Evolutionary conservation across 148 eudicot species (phyloP), one percentile per base, ranked within the genome.

Genomic region (Hydrangea macrophylla): DNA sequence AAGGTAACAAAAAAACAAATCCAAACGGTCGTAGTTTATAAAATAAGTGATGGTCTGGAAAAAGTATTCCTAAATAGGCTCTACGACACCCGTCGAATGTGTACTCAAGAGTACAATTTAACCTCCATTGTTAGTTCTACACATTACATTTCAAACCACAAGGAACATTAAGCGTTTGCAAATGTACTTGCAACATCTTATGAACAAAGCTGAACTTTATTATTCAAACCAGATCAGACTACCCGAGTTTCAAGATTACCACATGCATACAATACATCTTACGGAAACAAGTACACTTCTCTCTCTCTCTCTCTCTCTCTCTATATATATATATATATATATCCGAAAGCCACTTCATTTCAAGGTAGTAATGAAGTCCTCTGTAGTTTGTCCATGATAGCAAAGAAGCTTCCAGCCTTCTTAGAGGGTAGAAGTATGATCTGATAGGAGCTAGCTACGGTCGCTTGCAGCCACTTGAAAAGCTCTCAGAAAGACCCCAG

Each of bases 401-500:
- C 17, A 11, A 35, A 23, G 25, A 28, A 22, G 0, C 7, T 9
- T 1, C 6, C 60, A 33, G 24, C n/a, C 31, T 54, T 23, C 35
- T 33, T 24, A 33, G 24, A 36, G 37, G 70, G 36, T 9, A 35
- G 25, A 32, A 35, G 23, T 36, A 10, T 17, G 26, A 22, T 15
- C 13, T 3, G n/a, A 55, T 15, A 31, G 55, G 25, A 27, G 2
- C 28, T 66, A 76, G 64, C 63, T 13, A 13, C 72, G 33, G 24
- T 27, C 58, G 5, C 33, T 67, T 12, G 84, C 78, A 48, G 89
- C 88, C 26, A 53, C 64, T 73, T 87, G 69, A 68, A 91, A 88
- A 80, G 90, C 91, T 68, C 64, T 79, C 64, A 79, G 62, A 83
- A 95, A 91, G 57, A 64, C 81, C 59, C 73, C 88, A 17, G 92